Conservation (phyloP, 768 basidiomycete genomes). For the Mycena haematopus region DNA sequence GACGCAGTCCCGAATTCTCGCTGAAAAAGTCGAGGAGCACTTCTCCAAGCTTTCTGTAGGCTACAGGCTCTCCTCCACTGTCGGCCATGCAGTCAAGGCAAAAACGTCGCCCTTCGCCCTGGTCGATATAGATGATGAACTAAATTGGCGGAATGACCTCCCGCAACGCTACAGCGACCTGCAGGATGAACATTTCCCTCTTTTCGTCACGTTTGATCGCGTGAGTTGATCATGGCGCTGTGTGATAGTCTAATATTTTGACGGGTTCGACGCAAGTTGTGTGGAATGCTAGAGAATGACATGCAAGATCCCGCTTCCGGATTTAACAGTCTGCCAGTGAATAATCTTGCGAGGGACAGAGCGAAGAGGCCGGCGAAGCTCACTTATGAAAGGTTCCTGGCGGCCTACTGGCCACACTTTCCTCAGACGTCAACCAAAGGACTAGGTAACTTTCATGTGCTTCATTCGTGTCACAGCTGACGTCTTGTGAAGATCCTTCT, state of each 20-base stretch:
- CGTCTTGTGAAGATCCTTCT: constrained; percentile 53
- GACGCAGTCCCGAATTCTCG: constrained; percentile 70
- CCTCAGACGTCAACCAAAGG: constrained; percentile 56
- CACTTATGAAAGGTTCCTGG: constrained; percentile 27
- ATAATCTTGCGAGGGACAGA: background rate
- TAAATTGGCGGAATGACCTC: constrained; percentile 47
- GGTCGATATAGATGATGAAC: constrained; percentile 51
- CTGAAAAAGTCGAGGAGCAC: constrained; percentile 74
- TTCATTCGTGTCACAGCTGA: background rate
- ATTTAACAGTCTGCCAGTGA: background rate
- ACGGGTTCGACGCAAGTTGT: background rate
- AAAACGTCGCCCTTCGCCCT: constrained; percentile 34
- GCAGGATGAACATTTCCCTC: constrained; percentile 66
- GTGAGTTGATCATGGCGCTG: constrained; percentile 40
- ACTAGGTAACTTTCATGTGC: constrained; percentile 46
- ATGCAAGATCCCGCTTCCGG: constrained; percentile 12
- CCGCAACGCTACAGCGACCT: constrained; percentile 63
- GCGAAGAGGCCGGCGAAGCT: constrained; percentile 3
- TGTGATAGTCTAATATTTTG: background rate
- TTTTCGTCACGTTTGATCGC: constrained; percentile 71
- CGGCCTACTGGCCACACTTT: constrained; percentile 39
- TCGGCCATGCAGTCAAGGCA: constrained; percentile 8
- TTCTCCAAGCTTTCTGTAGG: constrained; percentile 55
- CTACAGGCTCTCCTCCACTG: constrained; percentile 6
- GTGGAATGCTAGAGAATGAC: constrained; percentile 22